Conservation (phyloP, 139 green algal genomes). For the Chlorella sp. region DNA sequence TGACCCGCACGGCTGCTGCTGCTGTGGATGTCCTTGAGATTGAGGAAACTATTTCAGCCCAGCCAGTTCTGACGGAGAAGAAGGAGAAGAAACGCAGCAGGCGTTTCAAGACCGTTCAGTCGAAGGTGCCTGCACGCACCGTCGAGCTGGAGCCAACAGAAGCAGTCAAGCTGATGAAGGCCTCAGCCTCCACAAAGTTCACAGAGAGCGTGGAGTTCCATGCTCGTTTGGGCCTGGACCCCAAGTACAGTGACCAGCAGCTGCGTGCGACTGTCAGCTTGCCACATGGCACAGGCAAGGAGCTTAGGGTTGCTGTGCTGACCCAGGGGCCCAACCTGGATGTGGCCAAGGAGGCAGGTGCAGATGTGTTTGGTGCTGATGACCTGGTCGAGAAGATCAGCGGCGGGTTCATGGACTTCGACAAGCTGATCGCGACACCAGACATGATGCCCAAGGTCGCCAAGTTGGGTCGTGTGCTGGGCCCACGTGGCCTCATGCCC, state of each 20-base stretch:
- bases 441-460: slow-evolving; percentile 99
- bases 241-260: slow-evolving; percentile 98
- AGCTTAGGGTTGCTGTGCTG: slow-evolving; percentile 88
- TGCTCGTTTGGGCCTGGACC: slow-evolving; percentile 74
- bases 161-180: slow-evolving; percentile 60
- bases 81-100: slow-evolving; percentile 42
- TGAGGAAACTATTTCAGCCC: no score
- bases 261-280: slow-evolving; percentile 94
- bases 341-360: slow-evolving; percentile 82
- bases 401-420: slow-evolving; percentile 96
- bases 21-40: no score
- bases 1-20: no score
- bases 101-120: slow-evolving; percentile 44
- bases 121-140: slow-evolving; percentile 29
- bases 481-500: slow-evolving; percentile 92
- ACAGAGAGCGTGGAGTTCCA: slow-evolving; percentile 93
- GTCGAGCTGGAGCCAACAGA: slow-evolving; percentile 58
- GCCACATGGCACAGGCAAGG: slow-evolving; percentile 91
- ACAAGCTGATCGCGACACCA: slow-evolving; percentile 97
- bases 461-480: slow-evolving; percentile 92
- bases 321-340: slow-evolving; percentile 77
- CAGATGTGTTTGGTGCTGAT: slow-evolving; percentile 86
- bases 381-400: slow-evolving; percentile 94
- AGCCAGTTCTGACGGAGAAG: no score
- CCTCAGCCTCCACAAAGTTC: slow-evolving; percentile 86